These are phyloP conservation scores for Phytophthora quininea DNA, from an alignment of 352 stramenopile genomes.

Conservation along the genomic window DNA sequence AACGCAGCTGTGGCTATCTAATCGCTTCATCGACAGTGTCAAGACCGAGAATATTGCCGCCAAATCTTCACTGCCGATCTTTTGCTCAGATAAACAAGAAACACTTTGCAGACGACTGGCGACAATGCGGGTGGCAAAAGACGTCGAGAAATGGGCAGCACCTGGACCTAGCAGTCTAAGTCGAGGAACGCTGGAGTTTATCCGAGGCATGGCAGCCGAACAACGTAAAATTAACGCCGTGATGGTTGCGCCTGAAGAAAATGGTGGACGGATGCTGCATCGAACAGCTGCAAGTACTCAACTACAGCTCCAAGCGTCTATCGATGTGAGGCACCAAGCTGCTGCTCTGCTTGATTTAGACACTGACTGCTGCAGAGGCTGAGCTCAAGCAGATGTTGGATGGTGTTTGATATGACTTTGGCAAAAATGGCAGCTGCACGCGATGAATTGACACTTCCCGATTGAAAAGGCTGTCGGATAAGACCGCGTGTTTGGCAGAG, in stretches of 20 bases:
- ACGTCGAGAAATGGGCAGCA: constrained; percentile 5
- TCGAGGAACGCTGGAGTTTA: constrained; percentile 19
- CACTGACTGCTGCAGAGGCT: too few species aligned
- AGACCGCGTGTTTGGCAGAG: too few species aligned
- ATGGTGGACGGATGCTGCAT: constrained; percentile 13
- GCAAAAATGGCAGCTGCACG: too few species aligned
- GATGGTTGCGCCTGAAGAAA: neutral
- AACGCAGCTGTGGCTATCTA: constrained; percentile 19
- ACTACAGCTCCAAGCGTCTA: constrained; percentile 32
- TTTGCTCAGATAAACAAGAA: constrained; percentile 36
- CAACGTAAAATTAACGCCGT: constrained; percentile 15
- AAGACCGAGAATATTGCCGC: neutral
- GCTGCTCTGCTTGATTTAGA: neutral
- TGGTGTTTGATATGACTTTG: too few species aligned
- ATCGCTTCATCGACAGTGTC: neutral
- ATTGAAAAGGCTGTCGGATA: too few species aligned
- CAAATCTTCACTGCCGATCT: constrained; percentile 4
- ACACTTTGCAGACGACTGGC: constrained; percentile 33
- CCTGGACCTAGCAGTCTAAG: constrained; percentile 5
- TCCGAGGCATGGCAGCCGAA: constrained; percentile 9
- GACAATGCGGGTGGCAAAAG: constrained; percentile 18
- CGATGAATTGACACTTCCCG: too few species aligned
- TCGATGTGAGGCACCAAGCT: constrained; percentile 22
- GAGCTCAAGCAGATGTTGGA: too few species aligned
- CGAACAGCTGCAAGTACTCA: constrained; percentile 2